Evolutionary conservation across 2,329 filamentous ascomycete genomes (phyloP).

Genomic region (Cladosporium sp.): DNA sequence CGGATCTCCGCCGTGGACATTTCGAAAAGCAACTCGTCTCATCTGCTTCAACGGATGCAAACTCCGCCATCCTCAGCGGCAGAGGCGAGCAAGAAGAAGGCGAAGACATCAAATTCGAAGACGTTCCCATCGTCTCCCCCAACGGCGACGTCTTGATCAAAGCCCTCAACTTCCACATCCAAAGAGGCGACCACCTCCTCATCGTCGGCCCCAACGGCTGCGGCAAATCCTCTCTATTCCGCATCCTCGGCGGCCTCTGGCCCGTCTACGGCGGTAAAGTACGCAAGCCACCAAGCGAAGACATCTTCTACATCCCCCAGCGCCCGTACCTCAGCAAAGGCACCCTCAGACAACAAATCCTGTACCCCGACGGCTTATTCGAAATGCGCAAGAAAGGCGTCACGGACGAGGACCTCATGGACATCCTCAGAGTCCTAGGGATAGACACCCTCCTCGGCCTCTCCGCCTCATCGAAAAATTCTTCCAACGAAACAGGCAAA

Average conservation of each 20-base stretch:
- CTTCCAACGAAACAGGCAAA: constrained; percentile 15
- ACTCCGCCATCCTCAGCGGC: constrained; percentile 75
- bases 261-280: constrained; percentile 95
- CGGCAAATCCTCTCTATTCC: constrained; percentile 92
- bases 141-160: constrained; percentile 90
- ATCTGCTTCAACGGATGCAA: constrained; percentile 73
- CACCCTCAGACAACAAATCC: constrained; percentile 91
- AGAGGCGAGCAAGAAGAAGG: constrained; percentile 80
- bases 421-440: constrained; percentile 72
- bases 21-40: constrained; percentile 97
- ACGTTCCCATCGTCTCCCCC: constrained; percentile 93
- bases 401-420: constrained; percentile 73
- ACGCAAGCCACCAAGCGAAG: constrained; percentile 80
- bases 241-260: constrained; percentile 94
- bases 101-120: constrained; percentile 73
- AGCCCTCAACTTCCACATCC: constrained; percentile 79
- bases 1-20: constrained; percentile 80
- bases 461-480: constrained; percentile 38
- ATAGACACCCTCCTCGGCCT: constrained; percentile 78
- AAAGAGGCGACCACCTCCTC: constrained; percentile 81
- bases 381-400: constrained; percentile 82
- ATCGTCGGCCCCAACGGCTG: constrained; percentile 97
- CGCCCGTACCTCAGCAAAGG: constrained; percentile 89
- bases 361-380: constrained; percentile 84
- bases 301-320: constrained; percentile 98